Percentiles rank a stretch among this genome's conserved stretches.
These are phyloP conservation scores for Ilyonectria sp. DNA, from an alignment of 2,329 filamentous ascomycete genomes.

Conservation along the genomic window DNA sequence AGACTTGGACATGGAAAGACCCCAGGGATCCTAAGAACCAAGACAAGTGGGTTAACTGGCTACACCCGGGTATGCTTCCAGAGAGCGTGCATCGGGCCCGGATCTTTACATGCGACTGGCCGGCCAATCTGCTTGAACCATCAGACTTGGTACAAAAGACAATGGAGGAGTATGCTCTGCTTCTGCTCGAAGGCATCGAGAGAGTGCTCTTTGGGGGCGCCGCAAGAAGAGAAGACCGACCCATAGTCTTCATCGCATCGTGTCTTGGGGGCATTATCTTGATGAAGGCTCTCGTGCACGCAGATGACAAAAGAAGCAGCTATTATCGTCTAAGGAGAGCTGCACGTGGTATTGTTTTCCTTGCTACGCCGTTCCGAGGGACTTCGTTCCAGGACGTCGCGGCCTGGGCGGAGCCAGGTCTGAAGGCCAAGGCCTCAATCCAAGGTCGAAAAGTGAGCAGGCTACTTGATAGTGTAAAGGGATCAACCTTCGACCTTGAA, in stretches of 20 bases:
- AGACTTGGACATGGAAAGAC: constrained; percentile 39
- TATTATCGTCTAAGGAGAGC: neutral
- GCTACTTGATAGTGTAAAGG: neutral
- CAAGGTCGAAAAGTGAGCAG: neutral
- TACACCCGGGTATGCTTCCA: constrained; percentile 43
- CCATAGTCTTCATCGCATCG: constrained; percentile 1
- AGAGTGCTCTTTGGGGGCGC: neutral
- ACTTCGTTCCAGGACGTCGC: constrained; percentile 1
- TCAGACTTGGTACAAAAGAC: neutral
- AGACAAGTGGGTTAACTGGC: constrained; percentile 38
- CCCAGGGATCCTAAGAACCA: neutral
- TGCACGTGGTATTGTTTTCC: neutral
- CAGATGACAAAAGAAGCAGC: neutral
- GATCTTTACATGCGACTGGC: constrained; percentile 10
- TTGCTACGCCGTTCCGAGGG: neutral
- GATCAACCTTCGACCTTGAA: neutral
- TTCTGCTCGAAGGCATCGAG: neutral
- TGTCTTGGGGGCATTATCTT: constrained; percentile 9
- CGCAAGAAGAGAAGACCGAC: neutral
- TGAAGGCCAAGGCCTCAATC: neutral
- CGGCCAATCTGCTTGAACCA: neutral
- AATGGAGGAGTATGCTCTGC: neutral
- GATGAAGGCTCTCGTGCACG: constrained; percentile 4
- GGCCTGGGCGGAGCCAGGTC: neutral
- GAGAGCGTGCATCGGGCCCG: neutral